Evolutionary conservation across 306 rosid species (phyloP), one percentile per base, ranked within the genome.

Genomic region (Carpinus fangiana): DNA sequence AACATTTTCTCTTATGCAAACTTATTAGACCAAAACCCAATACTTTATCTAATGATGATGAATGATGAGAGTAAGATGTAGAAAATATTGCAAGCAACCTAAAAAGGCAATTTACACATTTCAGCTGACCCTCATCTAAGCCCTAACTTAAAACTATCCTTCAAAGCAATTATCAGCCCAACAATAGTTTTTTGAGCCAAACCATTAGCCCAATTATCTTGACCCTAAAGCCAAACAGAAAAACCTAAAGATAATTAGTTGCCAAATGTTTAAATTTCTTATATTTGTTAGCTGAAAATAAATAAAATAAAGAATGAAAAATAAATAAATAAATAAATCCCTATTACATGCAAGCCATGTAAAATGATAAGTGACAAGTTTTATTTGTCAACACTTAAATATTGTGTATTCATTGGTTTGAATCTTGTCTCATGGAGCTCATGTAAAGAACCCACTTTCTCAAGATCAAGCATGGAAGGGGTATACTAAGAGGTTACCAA

Each of bases 11-110:
- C n/a, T 52, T 12, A 52, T 8, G 51, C 51, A 60, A 60, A 60
- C 4, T 28, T 60, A 26, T 3, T 21, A 10, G 17, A 60, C 67
- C 36, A 60, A 23, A 23, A 60, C 18, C 2, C 38, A 60, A 60
- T 14, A 31, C 38, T 60, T 23, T n/a, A 26, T 4, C n/a, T n/a
- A n/a, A n/a, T n/a, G n/a, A n/a, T n/a, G 71, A 62, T 70, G 70
- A 70, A 46, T 68, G 45, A 26, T 68, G 55, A 38, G 56, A 73
- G 68, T 7, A 80, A 18, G 43, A 67, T 73, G 73, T n/a, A 47
- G 71, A 26, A 59, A 34, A 45, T 11, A 47, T 59, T 47, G 23
- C 59, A 34, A 57, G 7, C 41, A 69, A 69, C 34, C 20, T 36
- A 36, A 48, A 72, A 26, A 21, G 12, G 41, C 31, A 60, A 23